phyloP scores from a whole-genome alignment of 352 stramenopile genomes.

The Labyrinthula sp. region DNA sequence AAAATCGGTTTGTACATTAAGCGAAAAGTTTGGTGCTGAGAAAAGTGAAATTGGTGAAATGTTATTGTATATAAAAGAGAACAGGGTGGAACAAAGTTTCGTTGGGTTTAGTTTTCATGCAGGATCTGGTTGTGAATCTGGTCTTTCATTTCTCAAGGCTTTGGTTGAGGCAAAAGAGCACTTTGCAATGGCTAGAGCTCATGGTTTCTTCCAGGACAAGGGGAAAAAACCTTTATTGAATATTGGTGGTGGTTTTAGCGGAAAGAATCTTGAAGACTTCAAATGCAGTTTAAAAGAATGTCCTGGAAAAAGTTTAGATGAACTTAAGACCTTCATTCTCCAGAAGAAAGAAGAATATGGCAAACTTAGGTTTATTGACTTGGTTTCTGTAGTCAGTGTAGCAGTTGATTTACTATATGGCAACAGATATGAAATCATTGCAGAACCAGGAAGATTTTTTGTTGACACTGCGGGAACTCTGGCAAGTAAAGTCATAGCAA shows the following conservation, averaged over 20 bases:
- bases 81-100: too few relatives aligned
- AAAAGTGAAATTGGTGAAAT: too few relatives aligned
- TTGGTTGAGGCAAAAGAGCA: conserved; percentile 52
- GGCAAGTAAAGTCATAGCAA: conserved; percentile 63
- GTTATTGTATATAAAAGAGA: too few relatives aligned
- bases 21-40: conserved; percentile 76
- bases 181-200: conserved; percentile 62
- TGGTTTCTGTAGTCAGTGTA: conserved; percentile 45
- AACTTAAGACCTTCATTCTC: too few relatives aligned
- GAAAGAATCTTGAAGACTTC: too few relatives aligned
- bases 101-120: conserved; percentile 83
- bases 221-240: too few relatives aligned
- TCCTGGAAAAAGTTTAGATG: conserved; percentile 30
- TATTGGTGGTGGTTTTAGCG: conserved; percentile 77
- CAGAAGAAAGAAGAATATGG: conserved; percentile 41
- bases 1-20: conserved; percentile 63
- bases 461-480: conserved; percentile 68
- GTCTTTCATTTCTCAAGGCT: conserved; percentile 65
- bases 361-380: conserved; percentile 54
- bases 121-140: conserved; percentile 67
- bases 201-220: conserved; percentile 55
- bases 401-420: conserved; percentile 52
- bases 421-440: conserved; percentile 66
- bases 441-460: conserved; percentile 79
- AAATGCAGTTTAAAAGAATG: too few relatives aligned